Base-by-base conservation (phyloP, 169 alveolate species). In the Plasmodium ovale region DNA sequence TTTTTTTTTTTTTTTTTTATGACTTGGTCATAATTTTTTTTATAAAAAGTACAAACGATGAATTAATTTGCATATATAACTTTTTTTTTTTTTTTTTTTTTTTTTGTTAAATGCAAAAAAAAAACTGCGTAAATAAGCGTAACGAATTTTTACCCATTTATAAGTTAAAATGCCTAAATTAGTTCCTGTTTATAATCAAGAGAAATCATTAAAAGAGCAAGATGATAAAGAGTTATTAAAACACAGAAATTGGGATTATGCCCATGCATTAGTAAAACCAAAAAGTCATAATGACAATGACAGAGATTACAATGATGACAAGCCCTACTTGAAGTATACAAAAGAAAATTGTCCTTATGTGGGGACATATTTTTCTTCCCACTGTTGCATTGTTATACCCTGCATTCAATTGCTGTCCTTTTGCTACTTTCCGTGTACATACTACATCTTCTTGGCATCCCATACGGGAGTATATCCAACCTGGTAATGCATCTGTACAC, bases 181-280 rank as follows among this genome's bases (percentile, higher is more conserved):
- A 31, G 47, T 77, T 25, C 88, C 74, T n/a, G 73, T 64, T 77
- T 77, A 77, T 67, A 64, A 60, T 77, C 73, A 77, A 54, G 73
- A 77, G 44, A 77, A 77, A 54, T 77, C 74, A 7, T 35, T 77
- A 25, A 77, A 77, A 19, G 88, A 77, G 49, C 74, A 64, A 23
- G 64, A 60, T 77, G 73, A 77, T 3, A 49, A 29, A 37, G 67
- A 77, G 33, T 53, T 77, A 77, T 33, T 60, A 19, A 77, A 77
- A 33, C 73, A 77, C 25, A 47, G 69, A 19, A 77, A 77, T 44
- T 77, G 88, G 88, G 74, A 49, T 35, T 47, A 39, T 23, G 64
- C 74, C 64, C 73, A 77, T 54, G 29, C 68, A 4, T 25, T 77
- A 7, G 65, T 64, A 68, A 77, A 64, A 49, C 16, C 25, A 53